Conservation (phyloP, 306 rosid species). For the Acacia crassicarpa region DNA sequence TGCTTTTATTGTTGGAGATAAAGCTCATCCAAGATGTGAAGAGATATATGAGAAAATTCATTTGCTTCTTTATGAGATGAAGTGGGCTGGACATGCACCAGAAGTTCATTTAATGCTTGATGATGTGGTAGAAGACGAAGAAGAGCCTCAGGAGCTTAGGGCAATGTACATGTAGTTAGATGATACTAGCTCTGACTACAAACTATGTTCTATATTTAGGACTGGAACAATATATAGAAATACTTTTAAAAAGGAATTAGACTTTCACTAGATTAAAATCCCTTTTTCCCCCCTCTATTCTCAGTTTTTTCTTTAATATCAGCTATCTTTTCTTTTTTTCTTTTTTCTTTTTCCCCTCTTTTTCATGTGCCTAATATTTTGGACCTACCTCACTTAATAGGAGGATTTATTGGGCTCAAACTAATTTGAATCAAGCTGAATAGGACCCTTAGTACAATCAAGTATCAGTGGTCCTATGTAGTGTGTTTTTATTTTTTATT, state of each 20-base stretch:
- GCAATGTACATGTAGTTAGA: not conserved
- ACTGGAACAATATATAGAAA: not conserved
- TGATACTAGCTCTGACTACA: not conserved
- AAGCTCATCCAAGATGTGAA: slow-evolving; percentile 77
- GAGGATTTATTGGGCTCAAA: slow-evolving; percentile 30
- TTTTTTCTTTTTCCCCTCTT: too few species aligned
- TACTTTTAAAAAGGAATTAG: not conserved
- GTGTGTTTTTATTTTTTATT: too few species aligned
- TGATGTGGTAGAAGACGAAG: slow-evolving; percentile 48
- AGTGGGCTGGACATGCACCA: slow-evolving; percentile 52
- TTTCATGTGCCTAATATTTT: slow-evolving; percentile 20
- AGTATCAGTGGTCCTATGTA: too few species aligned
- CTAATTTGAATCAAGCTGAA: too few species aligned
- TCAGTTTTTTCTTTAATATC: not conserved
- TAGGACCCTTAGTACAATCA: too few species aligned
- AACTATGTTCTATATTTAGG: too few species aligned
- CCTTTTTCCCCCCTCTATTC: too few species aligned
- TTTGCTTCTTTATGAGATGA: slow-evolving; percentile 70
- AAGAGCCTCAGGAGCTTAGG: slow-evolving; percentile 23
- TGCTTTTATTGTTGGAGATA: slow-evolving; percentile 76
- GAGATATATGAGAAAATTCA: slow-evolving; percentile 62
- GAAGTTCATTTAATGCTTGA: slow-evolving; percentile 41
- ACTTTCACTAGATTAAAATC: too few species aligned
- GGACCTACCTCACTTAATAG: too few species aligned
- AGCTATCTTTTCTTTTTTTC: not conserved